These are phyloP conservation scores for Lentinus tigrinus DNA, from an alignment of 768 basidiomycete species.

Conservation along the genomic window DNA sequence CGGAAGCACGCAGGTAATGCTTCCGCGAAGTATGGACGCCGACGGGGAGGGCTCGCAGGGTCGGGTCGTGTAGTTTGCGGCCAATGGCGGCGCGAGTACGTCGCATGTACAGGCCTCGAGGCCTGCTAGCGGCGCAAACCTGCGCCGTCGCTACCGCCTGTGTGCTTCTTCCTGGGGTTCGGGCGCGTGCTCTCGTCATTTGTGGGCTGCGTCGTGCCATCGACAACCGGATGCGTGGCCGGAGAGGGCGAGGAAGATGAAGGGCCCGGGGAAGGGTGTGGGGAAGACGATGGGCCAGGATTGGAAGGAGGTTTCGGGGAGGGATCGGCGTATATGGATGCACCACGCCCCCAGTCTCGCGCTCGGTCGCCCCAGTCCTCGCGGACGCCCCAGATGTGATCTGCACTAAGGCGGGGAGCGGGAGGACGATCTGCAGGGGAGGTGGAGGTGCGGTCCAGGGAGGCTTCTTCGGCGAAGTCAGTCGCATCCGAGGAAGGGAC, in stretches of 20 bases:
- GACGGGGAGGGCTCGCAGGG: not conserved
- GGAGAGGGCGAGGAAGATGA: not conserved
- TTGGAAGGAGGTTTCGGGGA: not conserved
- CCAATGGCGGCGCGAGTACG: not conserved
- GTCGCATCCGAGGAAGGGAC: not conserved
- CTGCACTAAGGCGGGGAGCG: constrained; percentile 34
- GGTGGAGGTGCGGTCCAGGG: not conserved
- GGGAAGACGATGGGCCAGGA: not conserved
- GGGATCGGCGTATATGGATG: constrained; percentile 11
- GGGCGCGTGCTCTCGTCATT: not conserved
- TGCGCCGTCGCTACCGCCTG: constrained; percentile 4
- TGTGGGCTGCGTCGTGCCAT: too few species aligned
- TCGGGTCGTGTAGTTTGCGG: not conserved
- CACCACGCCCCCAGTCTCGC: constrained; percentile 19
- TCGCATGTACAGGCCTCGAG: not conserved
- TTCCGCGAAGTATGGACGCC: not conserved
- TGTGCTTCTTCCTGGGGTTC: not conserved
- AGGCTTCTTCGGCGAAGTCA: constrained; percentile 28
- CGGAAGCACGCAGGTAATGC: too few species aligned
- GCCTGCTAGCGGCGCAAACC: constrained; percentile 4
- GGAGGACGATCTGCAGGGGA: constrained; percentile 23
- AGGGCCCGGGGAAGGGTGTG: not conserved
- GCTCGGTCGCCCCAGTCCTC: constrained; percentile 35
- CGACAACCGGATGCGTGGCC: not conserved
- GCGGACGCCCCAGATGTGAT: constrained; percentile 40